Percentiles rank a stretch among this genome's conserved stretches.
These are phyloP conservation scores for Euclidium syriacum DNA, from an alignment of 345 rosid genomes.

Conservation along the genomic window DNA sequence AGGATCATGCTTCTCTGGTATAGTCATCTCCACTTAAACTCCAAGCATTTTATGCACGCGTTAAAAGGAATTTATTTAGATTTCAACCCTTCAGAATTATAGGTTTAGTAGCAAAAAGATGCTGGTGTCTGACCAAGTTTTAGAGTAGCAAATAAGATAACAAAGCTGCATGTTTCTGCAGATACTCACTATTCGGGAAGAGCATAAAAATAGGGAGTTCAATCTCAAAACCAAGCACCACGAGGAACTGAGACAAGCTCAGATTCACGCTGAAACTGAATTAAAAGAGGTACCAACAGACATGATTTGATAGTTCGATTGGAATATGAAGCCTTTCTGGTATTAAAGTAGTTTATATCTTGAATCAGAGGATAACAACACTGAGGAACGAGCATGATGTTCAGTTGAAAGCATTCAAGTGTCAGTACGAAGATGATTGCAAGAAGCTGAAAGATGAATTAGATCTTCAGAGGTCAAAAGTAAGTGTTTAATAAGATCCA, in stretches of 20 bases:
- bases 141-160: slow-evolving; percentile 19
- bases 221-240: slow-evolving; percentile 50
- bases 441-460: slow-evolving; percentile 63
- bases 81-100: not conserved
- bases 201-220: slow-evolving; percentile 51
- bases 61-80: not conserved
- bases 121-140: not conserved
- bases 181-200: slow-evolving; percentile 51
- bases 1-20: slow-evolving; percentile 72
- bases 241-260: slow-evolving; percentile 59
- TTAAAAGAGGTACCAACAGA: slow-evolving; percentile 47
- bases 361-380: slow-evolving; percentile 44
- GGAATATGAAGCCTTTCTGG: not conserved
- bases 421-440: slow-evolving; percentile 74
- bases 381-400: slow-evolving; percentile 71
- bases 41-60: slow-evolving; percentile 29
- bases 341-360: not conserved
- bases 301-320: not conserved
- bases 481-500: slow-evolving; percentile 20
- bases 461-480: slow-evolving; percentile 70
- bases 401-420: slow-evolving; percentile 58
- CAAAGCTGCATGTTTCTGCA: slow-evolving; percentile 31
- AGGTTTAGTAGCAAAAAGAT: not conserved
- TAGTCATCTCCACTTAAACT: not conserved
- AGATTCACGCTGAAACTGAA: slow-evolving; percentile 70